A percentile compares a stretch with the other conserved stretches of the same genome.
Evolutionary conservation across 352 stramenopile genomes (phyloP).

Genomic region (Pythium folliculosum): DNA sequence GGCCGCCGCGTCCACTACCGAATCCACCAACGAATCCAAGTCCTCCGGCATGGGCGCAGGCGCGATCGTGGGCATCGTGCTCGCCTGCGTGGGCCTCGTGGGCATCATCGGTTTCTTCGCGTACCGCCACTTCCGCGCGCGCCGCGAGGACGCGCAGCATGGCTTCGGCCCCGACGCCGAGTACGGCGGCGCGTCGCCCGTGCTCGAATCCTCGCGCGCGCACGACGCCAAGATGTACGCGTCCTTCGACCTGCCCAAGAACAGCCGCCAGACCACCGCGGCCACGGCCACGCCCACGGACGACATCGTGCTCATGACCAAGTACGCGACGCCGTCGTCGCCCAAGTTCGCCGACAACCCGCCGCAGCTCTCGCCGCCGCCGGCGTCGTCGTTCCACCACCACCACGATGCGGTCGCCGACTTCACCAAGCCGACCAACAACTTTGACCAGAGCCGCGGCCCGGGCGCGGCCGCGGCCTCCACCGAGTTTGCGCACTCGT

Average conservation of each 20-base stretch:
- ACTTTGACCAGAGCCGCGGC: conserved; percentile 57
- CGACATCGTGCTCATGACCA: conserved; percentile 31
- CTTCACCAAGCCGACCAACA: conserved; percentile 41
- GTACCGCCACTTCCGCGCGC: conserved; percentile 28
- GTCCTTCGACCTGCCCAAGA: conserved; percentile 15
- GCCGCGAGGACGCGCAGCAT: conserved; percentile 25
- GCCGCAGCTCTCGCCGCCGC: conserved; percentile 23
- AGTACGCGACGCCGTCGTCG: conserved; percentile 28
- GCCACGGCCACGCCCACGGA: conserved; percentile 19
- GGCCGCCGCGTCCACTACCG: neutral
- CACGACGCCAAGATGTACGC: conserved; percentile 29
- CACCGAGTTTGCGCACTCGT: conserved; percentile 24
- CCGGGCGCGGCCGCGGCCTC: conserved; percentile 22
- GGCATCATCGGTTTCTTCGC: conserved; percentile 29
- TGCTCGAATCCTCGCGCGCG: conserved; percentile 21
- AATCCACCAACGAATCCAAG: neutral
- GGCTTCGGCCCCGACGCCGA: conserved; percentile 13
- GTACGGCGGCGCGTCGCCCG: conserved; percentile 21
- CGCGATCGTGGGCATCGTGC: conserved; percentile 30
- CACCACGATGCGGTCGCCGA: conserved; percentile 33
- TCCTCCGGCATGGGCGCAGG: conserved; percentile 24
- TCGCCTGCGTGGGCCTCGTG: conserved; percentile 25
- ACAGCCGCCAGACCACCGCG: conserved; percentile 18
- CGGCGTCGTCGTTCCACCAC: conserved; percentile 12
- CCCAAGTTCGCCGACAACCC: conserved; percentile 26